Evolutionary conservation across 257 asterid genomes (phyloP).

Genomic region (Nicotiana obtusifolia): DNA sequence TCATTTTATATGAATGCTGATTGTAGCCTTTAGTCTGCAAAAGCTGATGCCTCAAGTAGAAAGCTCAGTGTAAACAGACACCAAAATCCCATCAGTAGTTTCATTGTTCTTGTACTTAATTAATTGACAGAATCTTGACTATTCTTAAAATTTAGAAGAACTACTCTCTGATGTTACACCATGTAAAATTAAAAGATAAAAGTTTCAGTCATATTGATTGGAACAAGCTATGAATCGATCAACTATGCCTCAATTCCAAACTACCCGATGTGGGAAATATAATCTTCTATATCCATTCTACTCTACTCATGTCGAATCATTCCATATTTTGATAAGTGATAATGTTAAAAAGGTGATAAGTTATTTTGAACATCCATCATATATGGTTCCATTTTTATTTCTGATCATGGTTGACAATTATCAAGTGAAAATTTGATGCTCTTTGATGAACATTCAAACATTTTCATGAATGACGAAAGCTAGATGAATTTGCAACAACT

Average conservation of each 20-base stretch:
- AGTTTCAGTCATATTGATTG: neutral
- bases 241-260: neutral
- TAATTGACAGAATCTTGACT: neutral
- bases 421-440: neutral
- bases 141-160: neutral
- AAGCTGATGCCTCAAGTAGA: neutral
- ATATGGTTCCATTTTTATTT: neutral
- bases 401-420: neutral
- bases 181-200: neutral
- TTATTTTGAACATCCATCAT: neutral
- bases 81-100: neutral
- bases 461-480: neutral
- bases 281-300: neutral
- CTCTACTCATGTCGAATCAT: neutral
- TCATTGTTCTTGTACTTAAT: neutral
- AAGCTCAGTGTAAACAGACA: neutral
- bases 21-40: neutral
- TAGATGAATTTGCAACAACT: neutral
- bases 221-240: neutral
- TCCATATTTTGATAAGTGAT: neutral
- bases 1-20: neutral
- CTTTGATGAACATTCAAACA: neutral
- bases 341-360: slow-evolving; percentile 1
- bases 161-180: neutral
- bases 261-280: neutral